Evolutionary conservation across 2,329 filamentous ascomycete species (phyloP).

Genomic region (Westerdykella ornata): DNA sequence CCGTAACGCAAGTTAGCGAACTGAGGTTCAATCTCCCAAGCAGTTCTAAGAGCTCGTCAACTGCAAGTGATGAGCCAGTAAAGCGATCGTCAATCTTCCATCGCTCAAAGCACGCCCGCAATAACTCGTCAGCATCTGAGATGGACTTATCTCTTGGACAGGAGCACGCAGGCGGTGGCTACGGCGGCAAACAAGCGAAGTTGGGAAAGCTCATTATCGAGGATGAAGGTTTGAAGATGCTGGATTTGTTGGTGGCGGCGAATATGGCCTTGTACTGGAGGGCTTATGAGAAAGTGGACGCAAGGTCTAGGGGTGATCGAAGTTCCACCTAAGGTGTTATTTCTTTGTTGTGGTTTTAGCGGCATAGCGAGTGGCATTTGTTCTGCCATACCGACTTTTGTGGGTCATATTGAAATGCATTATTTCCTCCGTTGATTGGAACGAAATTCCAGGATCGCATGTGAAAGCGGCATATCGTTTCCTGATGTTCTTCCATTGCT

Average conservation of each 20-base stretch:
- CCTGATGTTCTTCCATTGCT: too few relatives aligned
- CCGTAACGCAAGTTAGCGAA: conserved; percentile 61
- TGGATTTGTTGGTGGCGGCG: conserved; percentile 83
- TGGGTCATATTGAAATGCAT: too few relatives aligned
- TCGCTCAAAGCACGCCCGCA: conserved; percentile 23
- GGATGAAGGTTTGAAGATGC: conserved; percentile 88
- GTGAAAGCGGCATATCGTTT: too few relatives aligned
- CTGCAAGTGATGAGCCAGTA: conserved; percentile 24
- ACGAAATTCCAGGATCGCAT: too few relatives aligned
- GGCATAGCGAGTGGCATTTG: too few relatives aligned
- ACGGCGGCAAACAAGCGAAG: conserved; percentile 80
- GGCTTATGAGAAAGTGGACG: conserved; percentile 58
- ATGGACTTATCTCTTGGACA: conserved; percentile 69
- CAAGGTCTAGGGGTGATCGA: conserved; percentile 3
- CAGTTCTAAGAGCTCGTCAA: conserved; percentile 32
- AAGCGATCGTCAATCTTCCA: conserved; percentile 35
- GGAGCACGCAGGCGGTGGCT: conserved; percentile 80
- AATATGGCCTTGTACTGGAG: conserved; percentile 94
- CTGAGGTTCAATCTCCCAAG: conserved; percentile 82
- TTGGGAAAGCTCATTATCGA: conserved; percentile 87
- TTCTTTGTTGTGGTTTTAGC: too few relatives aligned
- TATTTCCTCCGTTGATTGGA: too few relatives aligned
- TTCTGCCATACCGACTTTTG: too few relatives aligned
- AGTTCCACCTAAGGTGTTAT: too few relatives aligned
- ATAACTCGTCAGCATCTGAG: conserved; percentile 24